Evolutionary conservation across 1,284 basidiomycete species (phyloP).

Genomic region (Sanghuangporus baumii): DNA sequence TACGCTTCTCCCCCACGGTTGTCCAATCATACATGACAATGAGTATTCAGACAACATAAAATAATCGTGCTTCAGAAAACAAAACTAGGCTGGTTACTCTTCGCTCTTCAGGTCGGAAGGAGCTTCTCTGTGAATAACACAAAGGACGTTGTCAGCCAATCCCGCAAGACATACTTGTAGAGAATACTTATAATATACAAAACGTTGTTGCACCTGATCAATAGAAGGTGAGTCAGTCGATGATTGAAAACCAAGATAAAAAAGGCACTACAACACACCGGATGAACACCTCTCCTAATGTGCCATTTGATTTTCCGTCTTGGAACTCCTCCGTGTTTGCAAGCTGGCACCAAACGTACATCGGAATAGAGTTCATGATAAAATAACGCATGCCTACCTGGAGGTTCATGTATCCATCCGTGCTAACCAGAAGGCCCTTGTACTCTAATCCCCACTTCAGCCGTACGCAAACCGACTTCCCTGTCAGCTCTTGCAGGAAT

Average conservation of each 20-base stretch:
- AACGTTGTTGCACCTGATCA: conserved; percentile 78
- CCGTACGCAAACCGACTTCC: conserved; percentile 91
- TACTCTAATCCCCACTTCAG: conserved; percentile 99
- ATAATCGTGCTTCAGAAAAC: background rate
- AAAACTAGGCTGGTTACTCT: background rate
- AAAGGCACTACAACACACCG: conserved; percentile 47
- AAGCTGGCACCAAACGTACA: conserved; percentile 46
- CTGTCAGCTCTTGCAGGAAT: conserved; percentile 96
- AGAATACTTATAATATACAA: conserved; percentile 81
- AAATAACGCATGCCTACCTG: conserved; percentile 56
- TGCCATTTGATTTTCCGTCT: conserved; percentile 93
- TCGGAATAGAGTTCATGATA: conserved; percentile 2
- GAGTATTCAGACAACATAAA: background rate
- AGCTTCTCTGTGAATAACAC: conserved; percentile 12
- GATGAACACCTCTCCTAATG: conserved; percentile 97
- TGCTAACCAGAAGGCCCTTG: conserved; percentile 97
- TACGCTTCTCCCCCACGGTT: too few species aligned
- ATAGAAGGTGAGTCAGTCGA: conserved; percentile 10
- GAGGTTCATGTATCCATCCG: conserved; percentile 99
- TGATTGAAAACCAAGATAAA: conserved; percentile 3
- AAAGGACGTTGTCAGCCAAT: conserved; percentile 2
- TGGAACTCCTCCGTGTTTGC: conserved; percentile 99
- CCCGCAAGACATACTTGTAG: background rate
- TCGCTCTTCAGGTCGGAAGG: background rate
- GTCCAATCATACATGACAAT: background rate